These are phyloP conservation scores for Aureobasidium sp. DNA, from an alignment of 2,329 filamentous ascomycete genomes.

Conservation along the genomic window DNA sequence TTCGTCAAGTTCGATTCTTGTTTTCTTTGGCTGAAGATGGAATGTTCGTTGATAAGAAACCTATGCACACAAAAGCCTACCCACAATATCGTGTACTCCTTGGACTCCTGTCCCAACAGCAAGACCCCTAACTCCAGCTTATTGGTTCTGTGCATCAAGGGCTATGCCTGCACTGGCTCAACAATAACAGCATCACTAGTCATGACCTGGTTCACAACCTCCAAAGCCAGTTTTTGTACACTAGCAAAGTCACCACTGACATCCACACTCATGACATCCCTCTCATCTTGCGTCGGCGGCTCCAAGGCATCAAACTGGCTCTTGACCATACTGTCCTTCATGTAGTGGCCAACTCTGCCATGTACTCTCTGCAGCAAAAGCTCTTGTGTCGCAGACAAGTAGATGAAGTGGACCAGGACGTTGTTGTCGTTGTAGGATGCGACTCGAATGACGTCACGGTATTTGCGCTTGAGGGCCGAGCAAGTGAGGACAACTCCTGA, in stretches of 20 bases:
- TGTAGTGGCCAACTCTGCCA: constrained; percentile 76
- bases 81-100: background rate
- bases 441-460: constrained; percentile 64
- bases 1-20: too few species aligned
- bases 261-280: constrained; percentile 41
- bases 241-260: constrained; percentile 35
- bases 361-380: constrained; percentile 69
- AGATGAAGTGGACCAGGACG: constrained; percentile 74
- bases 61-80: background rate
- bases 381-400: constrained; percentile 70
- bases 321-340: constrained; percentile 91
- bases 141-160: background rate
- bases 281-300: constrained; percentile 57
- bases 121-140: background rate
- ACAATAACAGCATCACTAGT: constrained; percentile 12
- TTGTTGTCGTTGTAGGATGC: constrained; percentile 40
- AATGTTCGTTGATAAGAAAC: too few species aligned
- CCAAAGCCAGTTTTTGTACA: constrained; percentile 34
- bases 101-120: background rate
- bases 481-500: constrained; percentile 84
- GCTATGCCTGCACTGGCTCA: background rate
- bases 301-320: constrained; percentile 89
- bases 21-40: too few species aligned
- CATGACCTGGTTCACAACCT: constrained; percentile 34
- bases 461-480: constrained; percentile 93